Evolutionary conservation across 2,329 filamentous ascomycete species (phyloP).

Genomic region (Calonectria pteridis): DNA sequence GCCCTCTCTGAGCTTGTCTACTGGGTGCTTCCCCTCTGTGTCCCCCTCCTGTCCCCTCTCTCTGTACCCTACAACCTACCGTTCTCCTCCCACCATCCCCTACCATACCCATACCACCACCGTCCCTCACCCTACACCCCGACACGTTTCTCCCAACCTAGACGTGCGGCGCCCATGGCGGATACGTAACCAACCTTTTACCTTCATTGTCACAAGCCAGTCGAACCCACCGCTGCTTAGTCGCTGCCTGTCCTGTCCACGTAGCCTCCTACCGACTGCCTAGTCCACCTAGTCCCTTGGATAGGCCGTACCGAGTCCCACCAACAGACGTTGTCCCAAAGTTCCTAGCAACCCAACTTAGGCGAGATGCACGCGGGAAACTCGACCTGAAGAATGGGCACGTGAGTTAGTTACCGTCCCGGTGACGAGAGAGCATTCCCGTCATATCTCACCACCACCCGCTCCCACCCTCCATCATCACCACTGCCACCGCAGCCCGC

Average conservation of each 20-base stretch:
- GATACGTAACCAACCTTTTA: constrained; percentile 12
- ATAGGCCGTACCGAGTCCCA: not conserved
- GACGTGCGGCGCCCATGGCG: constrained; percentile 1
- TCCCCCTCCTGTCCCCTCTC: not conserved
- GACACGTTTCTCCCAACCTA: constrained; percentile 9
- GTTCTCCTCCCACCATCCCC: not conserved
- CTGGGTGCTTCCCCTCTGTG: not conserved
- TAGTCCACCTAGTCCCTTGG: not conserved
- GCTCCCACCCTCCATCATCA: constrained; percentile 20
- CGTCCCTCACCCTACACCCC: constrained; percentile 4
- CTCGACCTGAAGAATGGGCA: constrained; percentile 8
- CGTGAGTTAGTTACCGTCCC: constrained; percentile 18
- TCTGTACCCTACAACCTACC: not conserved
- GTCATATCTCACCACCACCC: constrained; percentile 13
- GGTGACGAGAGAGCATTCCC: constrained; percentile 6
- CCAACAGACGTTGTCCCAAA: not conserved
- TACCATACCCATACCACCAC: not conserved
- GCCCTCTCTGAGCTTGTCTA: not conserved
- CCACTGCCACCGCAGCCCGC: constrained; percentile 11
- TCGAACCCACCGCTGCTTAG: not conserved
- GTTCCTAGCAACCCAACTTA: not conserved
- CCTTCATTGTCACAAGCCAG: constrained; percentile 10
- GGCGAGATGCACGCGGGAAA: not conserved
- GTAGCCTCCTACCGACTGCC: not conserved
- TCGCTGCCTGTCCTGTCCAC: constrained; percentile 4